Base-by-base conservation (phyloP, 2,329 filamentous ascomycete species). In the Monascus ruber region DNA sequence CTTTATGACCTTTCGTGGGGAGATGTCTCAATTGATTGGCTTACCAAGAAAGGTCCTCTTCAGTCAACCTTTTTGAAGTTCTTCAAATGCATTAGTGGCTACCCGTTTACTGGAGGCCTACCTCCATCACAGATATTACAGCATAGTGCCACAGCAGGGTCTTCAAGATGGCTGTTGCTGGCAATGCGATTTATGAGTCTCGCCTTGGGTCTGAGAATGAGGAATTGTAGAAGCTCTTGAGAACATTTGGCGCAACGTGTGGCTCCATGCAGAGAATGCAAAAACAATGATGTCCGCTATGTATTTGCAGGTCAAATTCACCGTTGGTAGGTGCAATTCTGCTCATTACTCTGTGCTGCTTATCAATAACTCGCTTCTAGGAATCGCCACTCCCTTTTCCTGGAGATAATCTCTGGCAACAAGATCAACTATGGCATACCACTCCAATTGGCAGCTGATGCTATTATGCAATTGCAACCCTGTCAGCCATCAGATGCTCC, bases 11-110 rank as follows among this genome's bases (percentile, higher is more conserved):
- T 6, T 10, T 29, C 3, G 28, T 3, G 28, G 27, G 28, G 28
- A 6, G 2, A 6, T 29, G 6, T 29, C 28, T 29, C 28, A 29
- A 29, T 29, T 29, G 28, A 1, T 10, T 29, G 28, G 10, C 28
- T 17, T 2, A 29, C 6, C 10, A 29, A 29, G 28, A 6, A 29
- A 10, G 28, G 28, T 10, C 28, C 10, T 29, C 6, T 29, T 29
- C 28, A 29, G 28, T 10, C 28, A 29, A 29, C 28, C 28, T 10
- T 17, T 17, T 10, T 29, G 28, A 5, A 58, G 70, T 17, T 70
- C 64, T 28, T 61, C 65, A 1, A 68, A 71, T 42, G 44, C 69
- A 7, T 50, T 36, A 27, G 31, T 34, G 32, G 48, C 11, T 6
- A 45, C 40, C 2, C 47, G 51, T 26, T 50, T 42, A 2, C 36